These are phyloP conservation scores for Neurospora sp. DNA, from an alignment of 495 filamentous ascomycete genomes.

Conservation along the genomic window DNA sequence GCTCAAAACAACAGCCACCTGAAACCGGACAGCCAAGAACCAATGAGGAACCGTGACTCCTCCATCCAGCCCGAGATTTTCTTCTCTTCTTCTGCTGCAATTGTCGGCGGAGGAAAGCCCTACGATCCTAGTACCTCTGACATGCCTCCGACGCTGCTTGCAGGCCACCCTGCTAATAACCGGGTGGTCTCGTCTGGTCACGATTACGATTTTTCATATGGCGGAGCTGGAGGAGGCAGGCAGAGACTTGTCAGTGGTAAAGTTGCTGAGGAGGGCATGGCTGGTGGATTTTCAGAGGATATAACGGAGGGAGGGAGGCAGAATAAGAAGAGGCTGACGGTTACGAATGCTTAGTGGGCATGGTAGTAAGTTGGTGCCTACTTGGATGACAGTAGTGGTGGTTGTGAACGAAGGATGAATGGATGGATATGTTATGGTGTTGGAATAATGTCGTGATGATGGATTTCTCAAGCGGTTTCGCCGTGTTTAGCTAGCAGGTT, in stretches of 20 bases:
- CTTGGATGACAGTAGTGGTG: slow-evolving; percentile 1
- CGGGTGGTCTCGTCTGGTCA: slow-evolving; percentile 45
- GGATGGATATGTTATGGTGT: not conserved
- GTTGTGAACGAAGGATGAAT: not conserved
- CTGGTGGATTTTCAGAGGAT: slow-evolving; percentile 18
- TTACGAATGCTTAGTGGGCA: not conserved
- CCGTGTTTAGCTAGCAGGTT: not conserved
- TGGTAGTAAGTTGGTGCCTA: not conserved
- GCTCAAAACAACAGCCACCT: not conserved
- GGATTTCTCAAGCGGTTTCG: not conserved
- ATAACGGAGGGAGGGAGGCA: not conserved
- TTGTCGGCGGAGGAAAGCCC: slow-evolving; percentile 20
- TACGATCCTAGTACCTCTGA: slow-evolving; percentile 39
- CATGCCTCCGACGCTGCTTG: slow-evolving; percentile 39
- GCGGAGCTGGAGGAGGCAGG: slow-evolving; percentile 6
- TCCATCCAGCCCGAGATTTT: slow-evolving; percentile 43
- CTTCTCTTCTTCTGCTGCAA: slow-evolving; percentile 28
- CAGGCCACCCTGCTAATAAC: slow-evolving; percentile 8
- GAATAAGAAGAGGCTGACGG: not conserved
- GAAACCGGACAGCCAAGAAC: slow-evolving; percentile 16
- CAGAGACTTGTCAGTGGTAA: slow-evolving; percentile 72
- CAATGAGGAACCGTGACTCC: slow-evolving; percentile 25
- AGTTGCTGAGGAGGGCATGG: slow-evolving; percentile 73
- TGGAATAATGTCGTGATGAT: not conserved
- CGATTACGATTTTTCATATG: slow-evolving; percentile 43